phyloP scores from a whole-genome alignment of 495 filamentous ascomycete genomes.

The Astrothelium macrocarpum region DNA sequence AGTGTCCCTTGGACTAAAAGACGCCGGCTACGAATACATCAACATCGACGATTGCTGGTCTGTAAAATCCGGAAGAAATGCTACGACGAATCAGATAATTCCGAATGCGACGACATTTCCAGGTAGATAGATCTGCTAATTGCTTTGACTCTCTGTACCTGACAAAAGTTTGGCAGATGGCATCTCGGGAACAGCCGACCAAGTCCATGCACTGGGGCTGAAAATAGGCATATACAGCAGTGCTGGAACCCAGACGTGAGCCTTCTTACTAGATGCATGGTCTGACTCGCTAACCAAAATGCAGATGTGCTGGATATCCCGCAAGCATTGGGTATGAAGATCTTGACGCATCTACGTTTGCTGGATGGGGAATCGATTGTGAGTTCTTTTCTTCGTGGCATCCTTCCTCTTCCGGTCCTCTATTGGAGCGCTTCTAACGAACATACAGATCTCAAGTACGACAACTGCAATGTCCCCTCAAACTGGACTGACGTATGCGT shows the following conservation, averaged over 20 bases:
- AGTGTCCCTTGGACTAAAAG: conserved; percentile 26
- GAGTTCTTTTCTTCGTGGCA: conserved; percentile 15
- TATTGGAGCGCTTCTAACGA: conserved; percentile 3
- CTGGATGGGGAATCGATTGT: conserved; percentile 59
- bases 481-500: conserved; percentile 38
- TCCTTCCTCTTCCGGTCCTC: background rate
- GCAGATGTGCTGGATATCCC: conserved; percentile 42
- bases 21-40: conserved; percentile 30
- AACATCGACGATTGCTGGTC: conserved; percentile 30
- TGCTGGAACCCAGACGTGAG: conserved; percentile 53
- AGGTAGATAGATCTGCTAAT: conserved; percentile 11
- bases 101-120: conserved; percentile 35
- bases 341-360: conserved; percentile 52
- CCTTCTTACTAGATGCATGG: background rate
- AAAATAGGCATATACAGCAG: conserved; percentile 31
- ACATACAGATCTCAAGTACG: conserved; percentile 54
- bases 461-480: conserved; percentile 52
- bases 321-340: conserved; percentile 52
- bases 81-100: conserved; percentile 37
- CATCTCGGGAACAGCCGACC: conserved; percentile 22
- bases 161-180: conserved; percentile 23
- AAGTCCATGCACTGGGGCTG: conserved; percentile 28
- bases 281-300: background rate
- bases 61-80: conserved; percentile 17
- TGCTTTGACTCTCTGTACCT: conserved; percentile 21